These are phyloP conservation scores for Curvularia lunata DNA, from an alignment of 2,329 filamentous ascomycete species.

Conservation along the genomic window DNA sequence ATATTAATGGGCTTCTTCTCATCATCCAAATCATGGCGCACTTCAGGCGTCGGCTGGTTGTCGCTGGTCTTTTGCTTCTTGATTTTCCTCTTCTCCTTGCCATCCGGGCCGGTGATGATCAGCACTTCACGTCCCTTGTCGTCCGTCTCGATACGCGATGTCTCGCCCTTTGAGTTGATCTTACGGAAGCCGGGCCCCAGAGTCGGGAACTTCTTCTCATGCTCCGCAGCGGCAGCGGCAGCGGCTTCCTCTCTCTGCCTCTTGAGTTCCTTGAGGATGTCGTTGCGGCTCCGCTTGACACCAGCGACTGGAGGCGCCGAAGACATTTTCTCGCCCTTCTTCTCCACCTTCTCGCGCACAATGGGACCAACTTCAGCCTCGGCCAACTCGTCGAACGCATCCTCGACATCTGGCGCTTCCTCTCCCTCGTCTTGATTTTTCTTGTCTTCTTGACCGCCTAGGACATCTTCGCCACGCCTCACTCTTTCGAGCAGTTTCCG, in stretches of 20 bases:
- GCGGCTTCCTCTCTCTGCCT: conserved; percentile 58
- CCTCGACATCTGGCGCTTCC: conserved; percentile 48
- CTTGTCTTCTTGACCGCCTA: conserved; percentile 46
- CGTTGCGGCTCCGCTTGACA: conserved; percentile 62
- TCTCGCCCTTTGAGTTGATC: conserved; percentile 57
- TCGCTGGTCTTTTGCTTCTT: conserved; percentile 57
- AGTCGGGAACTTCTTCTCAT: conserved; percentile 50
- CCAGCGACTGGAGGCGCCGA: conserved; percentile 52
- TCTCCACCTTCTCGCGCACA: conserved; percentile 63
- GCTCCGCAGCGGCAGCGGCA: conserved; percentile 51
- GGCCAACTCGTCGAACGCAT: conserved; percentile 60
- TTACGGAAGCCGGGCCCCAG: conserved; percentile 64
- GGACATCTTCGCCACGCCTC: conserved; percentile 67
- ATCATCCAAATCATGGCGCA: conserved; percentile 54
- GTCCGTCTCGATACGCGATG: conserved; percentile 63
- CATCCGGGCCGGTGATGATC: conserved; percentile 64
- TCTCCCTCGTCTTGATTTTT: conserved; percentile 25
- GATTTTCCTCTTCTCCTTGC: conserved; percentile 67
- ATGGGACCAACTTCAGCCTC: conserved; percentile 73
- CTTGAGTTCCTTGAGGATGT: conserved; percentile 65
- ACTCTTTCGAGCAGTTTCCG: conserved; percentile 77
- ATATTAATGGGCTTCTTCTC: conserved; percentile 53
- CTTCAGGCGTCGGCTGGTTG: conserved; percentile 33
- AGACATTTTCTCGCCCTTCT: conserved; percentile 60
- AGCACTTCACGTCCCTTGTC: conserved; percentile 63